Evolutionary conservation across 352 stramenopile species (phyloP).

Genomic region (Halophytophthora batemanensis): DNA sequence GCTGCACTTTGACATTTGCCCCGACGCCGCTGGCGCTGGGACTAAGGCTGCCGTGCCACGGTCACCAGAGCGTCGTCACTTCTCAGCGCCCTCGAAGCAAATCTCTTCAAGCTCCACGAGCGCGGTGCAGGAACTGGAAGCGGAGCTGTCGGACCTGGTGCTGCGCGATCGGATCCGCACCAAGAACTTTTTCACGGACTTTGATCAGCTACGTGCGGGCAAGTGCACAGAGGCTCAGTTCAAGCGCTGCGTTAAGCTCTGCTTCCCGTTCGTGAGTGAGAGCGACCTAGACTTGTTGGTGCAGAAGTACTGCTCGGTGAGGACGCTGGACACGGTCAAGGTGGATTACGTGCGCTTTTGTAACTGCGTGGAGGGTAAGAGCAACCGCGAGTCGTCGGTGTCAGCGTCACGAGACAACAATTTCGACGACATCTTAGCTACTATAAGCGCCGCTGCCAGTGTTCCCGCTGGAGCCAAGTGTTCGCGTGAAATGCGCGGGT

Average conservation of each 20-base stretch:
- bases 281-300: slow-evolving; percentile 54
- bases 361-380: slow-evolving; percentile 54
- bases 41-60: slow-evolving; percentile 22
- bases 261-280: slow-evolving; percentile 63
- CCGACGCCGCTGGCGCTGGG: slow-evolving; percentile 29
- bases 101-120: slow-evolving; percentile 12
- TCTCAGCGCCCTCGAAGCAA: slow-evolving; percentile 27
- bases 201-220: slow-evolving; percentile 67
- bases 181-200: slow-evolving; percentile 86
- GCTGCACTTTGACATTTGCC: slow-evolving; percentile 70
- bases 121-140: slow-evolving; percentile 50
- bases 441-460: slow-evolving; percentile 29
- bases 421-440: slow-evolving; percentile 45
- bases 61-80: slow-evolving; percentile 56
- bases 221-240: slow-evolving; percentile 82
- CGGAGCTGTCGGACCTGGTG: slow-evolving; percentile 50
- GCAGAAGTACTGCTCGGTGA: slow-evolving; percentile 47
- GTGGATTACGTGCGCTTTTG: slow-evolving; percentile 82
- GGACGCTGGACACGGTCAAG: slow-evolving; percentile 45
- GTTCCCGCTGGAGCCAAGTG: slow-evolving; percentile 40
- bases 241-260: slow-evolving; percentile 74
- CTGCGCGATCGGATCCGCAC: slow-evolving; percentile 74
- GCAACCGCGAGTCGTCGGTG: slow-evolving; percentile 6
- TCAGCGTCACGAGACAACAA: slow-evolving; percentile 32
- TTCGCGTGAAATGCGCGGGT: slow-evolving; percentile 58